A percentile compares a stretch with the other conserved stretches of the same genome.
phyloP scores from a whole-genome alignment of 2,329 filamentous ascomycete species.

The Neopestalotiopsis sp. region DNA sequence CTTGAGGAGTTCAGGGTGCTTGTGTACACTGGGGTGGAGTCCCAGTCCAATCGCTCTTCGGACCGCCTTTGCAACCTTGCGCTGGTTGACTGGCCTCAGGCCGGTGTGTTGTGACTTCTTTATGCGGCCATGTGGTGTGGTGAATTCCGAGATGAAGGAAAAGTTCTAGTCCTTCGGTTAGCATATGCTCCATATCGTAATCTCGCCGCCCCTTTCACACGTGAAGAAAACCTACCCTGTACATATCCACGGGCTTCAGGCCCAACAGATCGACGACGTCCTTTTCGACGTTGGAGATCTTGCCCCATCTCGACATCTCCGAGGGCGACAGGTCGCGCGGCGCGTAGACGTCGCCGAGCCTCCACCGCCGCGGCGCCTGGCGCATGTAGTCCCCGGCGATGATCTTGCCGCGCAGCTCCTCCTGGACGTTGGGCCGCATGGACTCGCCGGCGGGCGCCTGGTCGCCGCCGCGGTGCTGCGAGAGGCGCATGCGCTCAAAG shows the following conservation, averaged over 20 bases:
- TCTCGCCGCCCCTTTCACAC: background rate
- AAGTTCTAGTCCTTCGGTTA: conserved; percentile 72
- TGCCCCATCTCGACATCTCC: conserved; percentile 84
- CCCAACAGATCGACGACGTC: conserved; percentile 84
- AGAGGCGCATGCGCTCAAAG: conserved; percentile 24
- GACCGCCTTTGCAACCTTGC: conserved; percentile 91
- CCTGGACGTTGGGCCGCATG: conserved; percentile 38
- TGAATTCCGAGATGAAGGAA: conserved; percentile 86
- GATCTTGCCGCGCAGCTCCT: conserved; percentile 45
- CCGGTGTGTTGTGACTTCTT: conserved; percentile 78
- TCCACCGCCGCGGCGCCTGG: conserved; percentile 75
- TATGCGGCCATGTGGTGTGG: conserved; percentile 85
- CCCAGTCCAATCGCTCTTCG: conserved; percentile 87
- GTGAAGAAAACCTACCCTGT: conserved; percentile 68
- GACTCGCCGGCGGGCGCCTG: conserved; percentile 13
- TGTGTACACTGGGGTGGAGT: conserved; percentile 88
- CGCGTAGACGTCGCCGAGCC: conserved; percentile 83
- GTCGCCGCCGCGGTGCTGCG: conserved; percentile 13
- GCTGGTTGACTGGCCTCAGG: conserved; percentile 86
- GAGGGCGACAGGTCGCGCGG: conserved; percentile 82
- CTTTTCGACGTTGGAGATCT: conserved; percentile 54
- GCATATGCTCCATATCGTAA: background rate
- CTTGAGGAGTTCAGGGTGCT: conserved; percentile 79
- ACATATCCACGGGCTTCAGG: conserved; percentile 82
- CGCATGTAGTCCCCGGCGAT: conserved; percentile 59